A percentile compares a stretch with the other conserved stretches of the same genome.
These are phyloP conservation scores for Sporothrix humicola DNA, from an alignment of 2,329 filamentous ascomycete species.

Conservation along the genomic window DNA sequence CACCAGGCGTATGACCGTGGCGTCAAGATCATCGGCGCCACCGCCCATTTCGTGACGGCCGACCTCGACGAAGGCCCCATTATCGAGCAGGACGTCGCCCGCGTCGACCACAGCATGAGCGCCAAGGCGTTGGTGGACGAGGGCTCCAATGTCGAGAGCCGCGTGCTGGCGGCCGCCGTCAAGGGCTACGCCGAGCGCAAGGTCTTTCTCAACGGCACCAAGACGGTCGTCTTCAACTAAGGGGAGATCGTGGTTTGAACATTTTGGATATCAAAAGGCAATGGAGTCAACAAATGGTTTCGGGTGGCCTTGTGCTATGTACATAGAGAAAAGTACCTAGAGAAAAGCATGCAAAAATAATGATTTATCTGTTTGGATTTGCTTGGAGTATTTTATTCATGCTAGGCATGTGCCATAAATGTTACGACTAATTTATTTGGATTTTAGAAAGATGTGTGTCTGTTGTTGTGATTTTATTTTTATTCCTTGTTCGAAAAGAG, in stretches of 20 bases:
- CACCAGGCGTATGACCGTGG: slow-evolving; percentile 86
- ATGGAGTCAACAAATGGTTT: neutral
- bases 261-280: neutral
- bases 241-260: too few relatives aligned
- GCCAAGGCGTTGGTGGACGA: slow-evolving; percentile 78
- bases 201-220: slow-evolving; percentile 77
- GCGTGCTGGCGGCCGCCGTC: slow-evolving; percentile 79
- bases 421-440: too few relatives aligned
- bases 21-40: slow-evolving; percentile 87
- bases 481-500: neutral
- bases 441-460: too few relatives aligned
- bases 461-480: neutral
- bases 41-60: slow-evolving; percentile 83
- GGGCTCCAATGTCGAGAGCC: slow-evolving; percentile 82
- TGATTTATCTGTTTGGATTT: neutral
- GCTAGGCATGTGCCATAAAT: too few relatives aligned
- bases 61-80: slow-evolving; percentile 87
- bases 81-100: slow-evolving; percentile 80
- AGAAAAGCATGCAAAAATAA: neutral
- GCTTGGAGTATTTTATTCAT: neutral
- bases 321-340: neutral
- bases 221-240: slow-evolving; percentile 76
- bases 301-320: neutral
- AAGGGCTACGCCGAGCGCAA: slow-evolving; percentile 82
- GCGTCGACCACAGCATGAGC: slow-evolving; percentile 78